Base-by-base conservation (phyloP, 2,329 filamentous ascomycete species). In the Fusarium secorum region DNA sequence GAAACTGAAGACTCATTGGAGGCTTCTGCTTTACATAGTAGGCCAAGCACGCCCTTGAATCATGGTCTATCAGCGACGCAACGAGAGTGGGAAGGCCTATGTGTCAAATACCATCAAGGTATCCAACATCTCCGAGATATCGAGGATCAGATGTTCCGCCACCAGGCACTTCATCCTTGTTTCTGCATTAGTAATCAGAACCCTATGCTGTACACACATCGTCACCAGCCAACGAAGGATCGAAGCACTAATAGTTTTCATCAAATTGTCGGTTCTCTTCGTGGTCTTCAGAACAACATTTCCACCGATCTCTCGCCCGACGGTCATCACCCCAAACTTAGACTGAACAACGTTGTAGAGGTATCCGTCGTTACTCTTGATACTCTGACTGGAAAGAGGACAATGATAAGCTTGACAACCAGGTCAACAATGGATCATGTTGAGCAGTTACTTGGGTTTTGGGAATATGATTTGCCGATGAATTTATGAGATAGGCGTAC, bases 361-460 rank as follows among this genome's bases (percentile, higher is more conserved):
- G 35, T 62, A 15, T 60, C 55, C 1, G 14, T 51, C 11, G 15
- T 62, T 10, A 33, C 57, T 1, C 59, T 62, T 20, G 55, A 62
- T 26, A 62, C 59, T 1, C n/a, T 62, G 0, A 24, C 3, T 6
- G 59, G 59, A 22, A 62, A 62, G 42, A 60, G 35, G 15, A 62
- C 35, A 0, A 62, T 62, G 35, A 51, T 62, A 30, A 51, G 30
- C 17, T 14, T 62, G 17, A 62, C 42, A 11, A n/a, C 35, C 0
- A 49, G 39, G 42, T 60, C 42, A 17, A 15, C 18, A 5, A 36
- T 30, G 2, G 14, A 18, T 2, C 3, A 51, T 24, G 6, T 60
- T 2, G 20, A 60, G 18, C 59, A 51, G 26, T 4, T 62, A 15
- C 7, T 62, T 20, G 55, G 55, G 13, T 60, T 62, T 18, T 62